Evolutionary conservation across 176 grass and related monocot species (phyloP).

Genomic region (Oryza meridionalis): DNA sequence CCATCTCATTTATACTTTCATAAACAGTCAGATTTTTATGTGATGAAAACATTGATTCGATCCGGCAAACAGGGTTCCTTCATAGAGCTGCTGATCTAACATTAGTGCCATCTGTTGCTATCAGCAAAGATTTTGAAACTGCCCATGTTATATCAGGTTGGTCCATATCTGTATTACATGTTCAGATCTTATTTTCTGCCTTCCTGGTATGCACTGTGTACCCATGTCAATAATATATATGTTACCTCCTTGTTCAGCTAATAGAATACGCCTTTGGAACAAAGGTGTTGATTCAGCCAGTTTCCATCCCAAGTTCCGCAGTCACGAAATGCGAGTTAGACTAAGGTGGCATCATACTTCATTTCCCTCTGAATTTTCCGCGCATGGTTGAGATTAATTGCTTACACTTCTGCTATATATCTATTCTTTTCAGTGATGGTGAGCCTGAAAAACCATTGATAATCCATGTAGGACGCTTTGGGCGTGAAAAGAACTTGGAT

Average conservation of each 20-base stretch:
- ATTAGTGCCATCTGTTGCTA: constrained; percentile 83
- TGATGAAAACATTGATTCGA: background rate
- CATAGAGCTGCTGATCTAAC: constrained; percentile 91
- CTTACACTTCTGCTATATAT: constrained; percentile 31
- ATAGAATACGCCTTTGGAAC: constrained; percentile 88
- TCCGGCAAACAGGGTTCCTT: constrained; percentile 66
- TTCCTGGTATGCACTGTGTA: background rate
- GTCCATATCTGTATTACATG: background rate
- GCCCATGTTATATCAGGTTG: constrained; percentile 81
- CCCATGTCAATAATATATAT: constrained; percentile 5
- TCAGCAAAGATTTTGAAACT: constrained; percentile 82
- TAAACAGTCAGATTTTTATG: background rate
- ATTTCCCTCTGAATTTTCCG: constrained; percentile 13
- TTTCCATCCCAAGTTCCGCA: constrained; percentile 76
- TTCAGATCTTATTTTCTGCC: background rate
- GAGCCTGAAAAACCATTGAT: constrained; percentile 79
- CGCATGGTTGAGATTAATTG: background rate
- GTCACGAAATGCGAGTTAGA: constrained; percentile 73
- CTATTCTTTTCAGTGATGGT: constrained; percentile 63
- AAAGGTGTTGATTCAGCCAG: constrained; percentile 97
- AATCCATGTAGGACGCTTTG: constrained; percentile 93
- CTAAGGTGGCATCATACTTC: constrained; percentile 48
- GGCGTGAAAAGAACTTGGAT: constrained; percentile 88
- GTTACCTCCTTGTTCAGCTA: constrained; percentile 48
- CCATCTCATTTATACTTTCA: background rate